Conservation (phyloP, 2,329 filamentous ascomycete genomes). For the Aspergillus latus region DNA sequence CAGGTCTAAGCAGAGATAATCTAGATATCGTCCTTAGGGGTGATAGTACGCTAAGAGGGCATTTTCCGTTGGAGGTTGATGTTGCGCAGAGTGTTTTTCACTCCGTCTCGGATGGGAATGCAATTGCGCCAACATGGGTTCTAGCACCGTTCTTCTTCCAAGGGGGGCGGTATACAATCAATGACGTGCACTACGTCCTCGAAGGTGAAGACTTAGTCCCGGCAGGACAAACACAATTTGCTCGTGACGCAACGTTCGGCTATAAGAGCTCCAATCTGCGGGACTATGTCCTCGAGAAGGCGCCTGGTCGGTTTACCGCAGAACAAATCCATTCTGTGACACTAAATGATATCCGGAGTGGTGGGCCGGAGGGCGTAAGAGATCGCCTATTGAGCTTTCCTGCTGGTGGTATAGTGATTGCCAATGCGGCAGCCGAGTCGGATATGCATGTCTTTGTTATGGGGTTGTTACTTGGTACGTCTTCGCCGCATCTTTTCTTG, state of each 20-base stretch:
- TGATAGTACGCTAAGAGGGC: slow-evolving; percentile 58
- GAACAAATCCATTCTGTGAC: slow-evolving; percentile 48
- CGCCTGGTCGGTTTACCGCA: slow-evolving; percentile 41
- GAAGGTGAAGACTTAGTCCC: slow-evolving; percentile 53
- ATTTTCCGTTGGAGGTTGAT: slow-evolving; percentile 58
- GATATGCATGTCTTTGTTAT: slow-evolving; percentile 58
- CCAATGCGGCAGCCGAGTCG: slow-evolving; percentile 55
- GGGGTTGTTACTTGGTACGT: slow-evolving; percentile 45
- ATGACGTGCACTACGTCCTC: slow-evolving; percentile 59
- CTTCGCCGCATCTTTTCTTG: background rate
- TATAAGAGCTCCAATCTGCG: slow-evolving; percentile 55
- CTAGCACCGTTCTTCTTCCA: slow-evolving; percentile 61
- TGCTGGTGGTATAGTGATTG: slow-evolving; percentile 48
- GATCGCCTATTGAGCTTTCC: slow-evolving; percentile 41
- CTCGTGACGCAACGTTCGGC: slow-evolving; percentile 58
- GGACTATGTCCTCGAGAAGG: slow-evolving; percentile 58
- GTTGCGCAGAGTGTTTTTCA: slow-evolving; percentile 54
- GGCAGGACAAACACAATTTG: slow-evolving; percentile 56
- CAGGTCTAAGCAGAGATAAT: slow-evolving; percentile 26
- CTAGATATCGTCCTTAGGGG: slow-evolving; percentile 59
- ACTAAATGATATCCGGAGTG: slow-evolving; percentile 50
- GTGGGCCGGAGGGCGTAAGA: slow-evolving; percentile 46
- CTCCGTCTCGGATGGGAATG: slow-evolving; percentile 36
- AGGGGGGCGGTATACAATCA: slow-evolving; percentile 58
- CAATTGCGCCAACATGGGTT: slow-evolving; percentile 45